Evolutionary conservation across 768 basidiomycete species (phyloP).

Genomic region (Lactarius trivialis): DNA sequence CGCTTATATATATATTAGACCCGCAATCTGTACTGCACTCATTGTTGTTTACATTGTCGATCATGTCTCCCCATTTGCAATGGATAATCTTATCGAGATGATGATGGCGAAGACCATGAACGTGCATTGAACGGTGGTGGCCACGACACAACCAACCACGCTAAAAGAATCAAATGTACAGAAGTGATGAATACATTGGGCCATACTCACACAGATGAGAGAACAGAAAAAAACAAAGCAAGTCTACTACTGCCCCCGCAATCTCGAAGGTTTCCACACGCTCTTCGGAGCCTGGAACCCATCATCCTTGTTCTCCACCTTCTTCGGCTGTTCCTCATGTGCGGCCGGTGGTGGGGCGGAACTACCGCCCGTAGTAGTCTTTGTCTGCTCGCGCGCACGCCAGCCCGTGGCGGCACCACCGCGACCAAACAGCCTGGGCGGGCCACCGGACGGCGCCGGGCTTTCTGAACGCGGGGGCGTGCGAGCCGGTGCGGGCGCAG

Average conservation of each 20-base stretch:
- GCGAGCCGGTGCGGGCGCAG: constrained; percentile 20
- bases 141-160: not conserved
- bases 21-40: constrained; percentile 17
- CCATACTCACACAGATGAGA: not conserved
- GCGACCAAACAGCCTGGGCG: constrained; percentile 26
- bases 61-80: not conserved
- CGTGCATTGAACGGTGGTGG: not conserved
- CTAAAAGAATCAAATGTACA: not conserved
- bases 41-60: constrained; percentile 12
- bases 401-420: constrained; percentile 42
- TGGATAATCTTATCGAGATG: constrained; percentile 1
- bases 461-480: constrained; percentile 50
- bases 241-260: constrained; percentile 17
- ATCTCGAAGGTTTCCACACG: constrained; percentile 31
- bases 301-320: constrained; percentile 48
- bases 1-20: constrained; percentile 11
- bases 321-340: constrained; percentile 25
- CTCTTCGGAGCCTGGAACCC: constrained; percentile 62
- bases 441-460: constrained; percentile 32
- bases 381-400: constrained; percentile 52
- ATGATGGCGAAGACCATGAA: not conserved
- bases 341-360: constrained; percentile 24
- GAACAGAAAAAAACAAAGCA: not conserved
- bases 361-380: constrained; percentile 35
- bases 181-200: not conserved